Evolutionary conservation across 345 rosid genomes (phyloP).

Genomic region (Dovyalis caffra): DNA sequence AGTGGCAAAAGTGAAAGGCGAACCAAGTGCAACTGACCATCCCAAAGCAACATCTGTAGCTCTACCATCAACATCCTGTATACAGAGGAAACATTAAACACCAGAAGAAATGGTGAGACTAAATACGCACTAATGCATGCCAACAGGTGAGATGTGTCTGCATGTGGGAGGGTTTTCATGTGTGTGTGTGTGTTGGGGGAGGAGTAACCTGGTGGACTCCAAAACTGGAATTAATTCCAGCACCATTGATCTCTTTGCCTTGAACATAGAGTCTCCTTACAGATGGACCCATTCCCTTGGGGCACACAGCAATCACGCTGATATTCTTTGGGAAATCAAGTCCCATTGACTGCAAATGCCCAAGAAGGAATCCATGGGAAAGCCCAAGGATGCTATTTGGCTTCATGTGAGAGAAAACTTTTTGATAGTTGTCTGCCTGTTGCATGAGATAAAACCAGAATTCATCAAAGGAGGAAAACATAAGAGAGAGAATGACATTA

Average conservation of each 20-base stretch:
- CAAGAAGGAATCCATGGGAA: conserved; percentile 88
- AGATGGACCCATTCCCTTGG: conserved; percentile 93
- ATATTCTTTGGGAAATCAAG: conserved; percentile 79
- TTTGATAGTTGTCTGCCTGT: conserved; percentile 81
- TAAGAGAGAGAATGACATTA: too few relatives aligned
- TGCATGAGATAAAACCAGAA: background rate
- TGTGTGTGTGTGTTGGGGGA: too few relatives aligned
- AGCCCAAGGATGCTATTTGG: conserved; percentile 91
- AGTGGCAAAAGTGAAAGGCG: conserved; percentile 88
- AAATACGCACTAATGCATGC: background rate
- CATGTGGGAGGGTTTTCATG: too few relatives aligned
- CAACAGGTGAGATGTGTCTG: too few relatives aligned
- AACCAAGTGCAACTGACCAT: conserved; percentile 92
- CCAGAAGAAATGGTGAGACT: background rate
- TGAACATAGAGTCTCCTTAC: conserved; percentile 91
- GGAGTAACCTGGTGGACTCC: conserved; percentile 75
- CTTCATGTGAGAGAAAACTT: conserved; percentile 78
- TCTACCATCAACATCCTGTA: conserved; percentile 84
- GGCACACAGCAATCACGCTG: conserved; percentile 79
- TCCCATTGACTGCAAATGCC: conserved; percentile 73
- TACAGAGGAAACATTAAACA: conserved; percentile 7
- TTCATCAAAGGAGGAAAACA: too few relatives aligned
- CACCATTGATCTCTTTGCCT: conserved; percentile 90
- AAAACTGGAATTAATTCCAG: conserved; percentile 90
- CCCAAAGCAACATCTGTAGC: conserved; percentile 90